A percentile compares a stretch with the other conserved stretches of the same genome.
phyloP scores from a whole-genome alignment of 495 filamentous ascomycete species.

The Lasiosphaeria miniovina region DNA sequence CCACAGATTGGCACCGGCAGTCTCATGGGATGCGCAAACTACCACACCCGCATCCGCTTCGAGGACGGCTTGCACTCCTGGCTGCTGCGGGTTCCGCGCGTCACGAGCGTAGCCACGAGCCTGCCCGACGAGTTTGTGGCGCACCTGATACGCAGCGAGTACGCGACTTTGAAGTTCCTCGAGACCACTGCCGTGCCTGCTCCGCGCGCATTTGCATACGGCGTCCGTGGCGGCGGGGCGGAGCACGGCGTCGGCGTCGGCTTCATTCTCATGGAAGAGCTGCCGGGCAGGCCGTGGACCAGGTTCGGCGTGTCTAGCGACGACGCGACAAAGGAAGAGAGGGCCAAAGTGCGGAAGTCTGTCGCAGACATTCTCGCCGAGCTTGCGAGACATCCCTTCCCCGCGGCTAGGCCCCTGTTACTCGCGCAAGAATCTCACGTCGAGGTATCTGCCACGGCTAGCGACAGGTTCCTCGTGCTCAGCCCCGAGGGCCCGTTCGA shows the following conservation, averaged over 20 bases:
- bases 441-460: not conserved
- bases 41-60: conserved; percentile 9
- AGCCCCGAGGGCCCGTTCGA: conserved; percentile 2
- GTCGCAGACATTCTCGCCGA: conserved; percentile 7
- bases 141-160: conserved; percentile 11
- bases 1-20: not conserved
- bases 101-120: conserved; percentile 1
- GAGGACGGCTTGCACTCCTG: not conserved
- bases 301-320: not conserved
- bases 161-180: conserved; percentile 13
- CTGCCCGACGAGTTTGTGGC: conserved; percentile 1
- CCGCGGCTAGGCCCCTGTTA: not conserved
- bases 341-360: not conserved
- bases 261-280: conserved; percentile 8
- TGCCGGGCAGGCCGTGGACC: conserved; percentile 7
- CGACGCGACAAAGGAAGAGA: not conserved
- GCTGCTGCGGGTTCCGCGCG: conserved; percentile 5
- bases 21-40: conserved; percentile 9
- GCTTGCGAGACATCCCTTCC: conserved; percentile 6
- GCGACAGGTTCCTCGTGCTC: conserved; percentile 9
- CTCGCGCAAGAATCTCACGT: not conserved
- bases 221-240: not conserved
- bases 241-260: conserved; percentile 6
- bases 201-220: conserved; percentile 1
- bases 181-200: conserved; percentile 10